Evolutionary conservation across 2,329 filamentous ascomycete species (phyloP).

Genomic region (Albifimbria verrucaria): DNA sequence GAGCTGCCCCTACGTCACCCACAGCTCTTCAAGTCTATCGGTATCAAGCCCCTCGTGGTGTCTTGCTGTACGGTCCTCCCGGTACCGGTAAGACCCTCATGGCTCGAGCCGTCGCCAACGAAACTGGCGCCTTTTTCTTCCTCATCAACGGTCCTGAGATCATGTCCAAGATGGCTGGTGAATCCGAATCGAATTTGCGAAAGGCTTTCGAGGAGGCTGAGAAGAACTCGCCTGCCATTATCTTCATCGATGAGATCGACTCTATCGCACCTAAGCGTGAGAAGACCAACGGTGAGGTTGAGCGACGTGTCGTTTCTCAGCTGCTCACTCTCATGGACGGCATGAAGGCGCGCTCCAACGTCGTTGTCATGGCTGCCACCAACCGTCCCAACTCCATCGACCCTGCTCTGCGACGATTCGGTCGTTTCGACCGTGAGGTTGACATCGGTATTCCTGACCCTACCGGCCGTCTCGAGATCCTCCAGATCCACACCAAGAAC

Average conservation of each 20-base stretch:
- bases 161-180: constrained; percentile 99
- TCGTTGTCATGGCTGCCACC: constrained; percentile 98
- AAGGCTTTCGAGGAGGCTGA: constrained; percentile 99
- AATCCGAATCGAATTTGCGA: constrained; percentile 95
- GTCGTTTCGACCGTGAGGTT: constrained; percentile 97
- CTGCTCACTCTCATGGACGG: constrained; percentile 97
- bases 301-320: constrained; percentile 97
- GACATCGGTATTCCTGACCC: constrained; percentile 98
- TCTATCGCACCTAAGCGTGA: constrained; percentile 99
- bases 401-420: constrained; percentile 93
- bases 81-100: constrained; percentile 99
- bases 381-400: constrained; percentile 99
- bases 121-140: constrained; percentile 99
- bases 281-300: constrained; percentile 98
- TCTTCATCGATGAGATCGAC: constrained; percentile 99
- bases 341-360: constrained; percentile 98
- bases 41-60: constrained; percentile 98
- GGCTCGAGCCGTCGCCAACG: constrained; percentile 97
- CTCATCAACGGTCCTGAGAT: constrained; percentile 98
- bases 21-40: constrained; percentile 99
- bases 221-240: constrained; percentile 98
- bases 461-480: constrained; percentile 96
- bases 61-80: constrained; percentile 91
- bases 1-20: constrained; percentile 95
- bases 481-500: constrained; percentile 99